Evolutionary conservation across 176 grass and related monocot genomes (phyloP), one percentile per base, ranked within the genome.

Genomic region (Rhynchospora pubera): DNA sequence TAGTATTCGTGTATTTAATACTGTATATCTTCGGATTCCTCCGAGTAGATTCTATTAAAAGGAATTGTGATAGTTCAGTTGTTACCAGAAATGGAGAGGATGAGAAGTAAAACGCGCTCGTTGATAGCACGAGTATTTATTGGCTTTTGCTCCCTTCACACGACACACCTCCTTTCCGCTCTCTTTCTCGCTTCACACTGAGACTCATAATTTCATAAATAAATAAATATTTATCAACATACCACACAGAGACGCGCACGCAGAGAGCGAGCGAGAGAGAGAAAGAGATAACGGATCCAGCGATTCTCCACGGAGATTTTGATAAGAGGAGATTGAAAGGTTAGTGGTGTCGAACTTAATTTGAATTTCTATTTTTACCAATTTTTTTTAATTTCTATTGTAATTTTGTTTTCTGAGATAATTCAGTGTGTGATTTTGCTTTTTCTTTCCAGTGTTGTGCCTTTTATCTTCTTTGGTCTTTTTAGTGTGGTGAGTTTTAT

Each of bases 181-280:
- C 39, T 62, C 78, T 47, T 62, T 78, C 57, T 62, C 78, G 24
- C 59, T 64, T 82, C 79, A 82, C 79, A 82, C 79, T 53, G 19
- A 11, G 22, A 80, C 4, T 55, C 44, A 42, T 45, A 79, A 55
- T 61, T 67, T 30, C 23, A 65, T 13, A 34, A 32, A 65, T 30
- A n/a, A n/a, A n/a, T n/a, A 65, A 28, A 28, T 28, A 28, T 28
- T 39, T 39, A 39, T 39, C 34, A 34, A 26, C 16, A 43, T 28
- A 67, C 30, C 64, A 42, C 63, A 57, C 16, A 18, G 14, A 12
- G 5, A 13, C 26, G 24, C 52, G 30, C 12, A 57, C 46, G n/a
- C 50, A 60, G 16, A 19, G 24, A 81, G 16, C n/a, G n/a, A n/a
- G 24, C 56, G 73, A 19, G 3, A 56, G 47, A 16, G 5, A 14